Evolutionary conservation across 2,329 filamentous ascomycete genomes (phyloP).

Genomic region (Claviceps capensis): DNA sequence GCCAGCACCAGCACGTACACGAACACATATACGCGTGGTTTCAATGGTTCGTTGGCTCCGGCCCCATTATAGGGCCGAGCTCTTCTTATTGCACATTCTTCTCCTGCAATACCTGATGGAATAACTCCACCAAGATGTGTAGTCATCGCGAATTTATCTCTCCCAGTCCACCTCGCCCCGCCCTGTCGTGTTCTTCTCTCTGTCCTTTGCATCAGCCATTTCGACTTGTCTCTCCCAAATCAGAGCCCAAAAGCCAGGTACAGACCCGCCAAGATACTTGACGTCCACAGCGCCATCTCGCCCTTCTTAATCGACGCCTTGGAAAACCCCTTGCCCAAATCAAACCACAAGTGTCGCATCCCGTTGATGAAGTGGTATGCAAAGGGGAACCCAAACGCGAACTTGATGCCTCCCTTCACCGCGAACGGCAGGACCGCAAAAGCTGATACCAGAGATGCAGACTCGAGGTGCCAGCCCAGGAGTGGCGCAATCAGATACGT

Average conservation of each 20-base stretch:
- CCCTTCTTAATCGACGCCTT: slow-evolving; percentile 31
- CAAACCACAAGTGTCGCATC: slow-evolving; percentile 39
- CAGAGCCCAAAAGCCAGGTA: slow-evolving; percentile 37
- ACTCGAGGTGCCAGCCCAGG: slow-evolving; percentile 50
- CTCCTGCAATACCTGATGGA: background rate
- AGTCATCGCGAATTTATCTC: too few relatives aligned
- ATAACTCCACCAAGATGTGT: background rate
- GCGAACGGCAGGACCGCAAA: slow-evolving; percentile 45
- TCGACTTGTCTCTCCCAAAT: slow-evolving; percentile 2
- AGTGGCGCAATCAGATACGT: slow-evolving; percentile 71
- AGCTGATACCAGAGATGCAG: slow-evolving; percentile 43
- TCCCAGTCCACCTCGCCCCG: too few relatives aligned
- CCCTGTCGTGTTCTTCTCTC: too few relatives aligned
- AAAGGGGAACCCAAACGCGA: slow-evolving; percentile 44
- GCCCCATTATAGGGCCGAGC: background rate
- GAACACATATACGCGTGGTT: background rate
- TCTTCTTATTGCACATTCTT: background rate
- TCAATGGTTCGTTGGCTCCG: too few relatives aligned
- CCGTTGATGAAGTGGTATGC: slow-evolving; percentile 44
- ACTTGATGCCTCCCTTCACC: slow-evolving; percentile 44
- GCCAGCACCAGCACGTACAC: background rate
- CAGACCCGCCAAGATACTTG: slow-evolving; percentile 27
- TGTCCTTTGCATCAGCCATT: background rate
- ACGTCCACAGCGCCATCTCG: slow-evolving; percentile 35
- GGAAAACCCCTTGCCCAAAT: slow-evolving; percentile 36